Evolutionary conservation across 2,329 filamentous ascomycete genomes (phyloP).

Genomic region (Pseudogymnoascus sp.): DNA sequence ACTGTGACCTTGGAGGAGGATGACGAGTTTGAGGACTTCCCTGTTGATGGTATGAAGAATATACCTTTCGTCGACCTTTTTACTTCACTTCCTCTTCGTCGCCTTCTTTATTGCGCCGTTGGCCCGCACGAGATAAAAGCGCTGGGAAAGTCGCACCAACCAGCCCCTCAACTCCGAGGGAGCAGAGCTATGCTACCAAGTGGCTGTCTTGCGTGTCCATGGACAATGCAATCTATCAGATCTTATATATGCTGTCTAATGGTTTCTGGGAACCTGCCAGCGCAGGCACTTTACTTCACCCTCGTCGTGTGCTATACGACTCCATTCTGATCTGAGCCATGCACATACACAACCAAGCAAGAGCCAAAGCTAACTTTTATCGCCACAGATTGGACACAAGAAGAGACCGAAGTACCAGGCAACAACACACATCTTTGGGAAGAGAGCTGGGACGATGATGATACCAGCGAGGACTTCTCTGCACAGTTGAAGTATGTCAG

Average conservation of each 20-base stretch:
- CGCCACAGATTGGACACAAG: slow-evolving; percentile 75
- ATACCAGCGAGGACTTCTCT: slow-evolving; percentile 93
- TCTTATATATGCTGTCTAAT: neutral
- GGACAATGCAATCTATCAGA: neutral
- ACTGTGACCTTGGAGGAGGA: slow-evolving; percentile 78
- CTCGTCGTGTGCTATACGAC: neutral
- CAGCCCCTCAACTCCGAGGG: neutral
- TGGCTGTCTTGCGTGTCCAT: neutral
- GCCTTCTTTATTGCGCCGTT: neutral
- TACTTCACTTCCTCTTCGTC: neutral
- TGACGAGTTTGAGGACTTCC: slow-evolving; percentile 98
- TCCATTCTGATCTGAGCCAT: neutral
- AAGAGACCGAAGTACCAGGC: slow-evolving; percentile 78
- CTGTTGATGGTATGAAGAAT: slow-evolving; percentile 68
- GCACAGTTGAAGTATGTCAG: slow-evolving; percentile 76
- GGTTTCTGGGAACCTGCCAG: neutral
- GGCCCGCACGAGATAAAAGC: neutral
- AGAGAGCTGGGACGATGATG: slow-evolving; percentile 99
- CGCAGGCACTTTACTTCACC: neutral
- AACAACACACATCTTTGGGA: slow-evolving; percentile 87
- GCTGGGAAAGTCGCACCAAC: neutral
- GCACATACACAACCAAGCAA: neutral
- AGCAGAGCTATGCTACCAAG: neutral
- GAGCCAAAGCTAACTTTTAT: neutral
- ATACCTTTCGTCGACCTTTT: neutral